phyloP scores from a whole-genome alignment of 768 basidiomycete genomes.

The Termitomyces titanicus region DNA sequence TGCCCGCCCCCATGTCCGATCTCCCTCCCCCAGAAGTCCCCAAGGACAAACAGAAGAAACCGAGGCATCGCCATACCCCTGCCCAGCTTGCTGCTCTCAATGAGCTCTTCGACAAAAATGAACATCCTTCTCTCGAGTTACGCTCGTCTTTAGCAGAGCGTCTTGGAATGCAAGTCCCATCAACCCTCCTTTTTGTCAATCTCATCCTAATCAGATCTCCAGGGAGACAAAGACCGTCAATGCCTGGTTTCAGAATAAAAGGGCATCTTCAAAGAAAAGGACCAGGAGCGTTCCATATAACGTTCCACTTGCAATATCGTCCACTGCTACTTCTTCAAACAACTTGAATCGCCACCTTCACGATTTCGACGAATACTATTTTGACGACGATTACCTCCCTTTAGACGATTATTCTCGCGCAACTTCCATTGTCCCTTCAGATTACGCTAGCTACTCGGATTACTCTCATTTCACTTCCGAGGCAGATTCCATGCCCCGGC shows the following conservation, averaged over 20 bases:
- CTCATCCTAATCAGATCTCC: slow-evolving; percentile 8
- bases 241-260: slow-evolving; percentile 86
- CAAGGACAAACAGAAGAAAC: slow-evolving; percentile 62
- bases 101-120: slow-evolving; percentile 71
- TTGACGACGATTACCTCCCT: slow-evolving; percentile 41
- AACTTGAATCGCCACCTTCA: slow-evolving; percentile 24
- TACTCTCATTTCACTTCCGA: slow-evolving; percentile 49
- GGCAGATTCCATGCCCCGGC: slow-evolving; percentile 48
- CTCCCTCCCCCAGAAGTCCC: slow-evolving; percentile 21
- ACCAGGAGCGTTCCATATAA: slow-evolving; percentile 33
- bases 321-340: slow-evolving; percentile 29
- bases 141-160: slow-evolving; percentile 66
- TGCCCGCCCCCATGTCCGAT: slow-evolving; percentile 23
- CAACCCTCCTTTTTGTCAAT: slow-evolving; percentile 5
- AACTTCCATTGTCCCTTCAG: slow-evolving; percentile 29
- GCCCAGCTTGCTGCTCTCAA: slow-evolving; percentile 74
- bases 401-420: slow-evolving; percentile 32
- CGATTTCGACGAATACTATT: slow-evolving; percentile 40
- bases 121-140: slow-evolving; percentile 69
- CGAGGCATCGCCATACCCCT: slow-evolving; percentile 73
- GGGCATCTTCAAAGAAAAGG: slow-evolving; percentile 77
- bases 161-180: slow-evolving; percentile 66
- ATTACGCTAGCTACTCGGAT: slow-evolving; percentile 46
- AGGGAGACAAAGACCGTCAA: slow-evolving; percentile 87
- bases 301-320: slow-evolving; percentile 29